Base-by-base conservation (phyloP, 2,329 filamentous ascomycete species). In the Uncinocarpus reesii region DNA sequence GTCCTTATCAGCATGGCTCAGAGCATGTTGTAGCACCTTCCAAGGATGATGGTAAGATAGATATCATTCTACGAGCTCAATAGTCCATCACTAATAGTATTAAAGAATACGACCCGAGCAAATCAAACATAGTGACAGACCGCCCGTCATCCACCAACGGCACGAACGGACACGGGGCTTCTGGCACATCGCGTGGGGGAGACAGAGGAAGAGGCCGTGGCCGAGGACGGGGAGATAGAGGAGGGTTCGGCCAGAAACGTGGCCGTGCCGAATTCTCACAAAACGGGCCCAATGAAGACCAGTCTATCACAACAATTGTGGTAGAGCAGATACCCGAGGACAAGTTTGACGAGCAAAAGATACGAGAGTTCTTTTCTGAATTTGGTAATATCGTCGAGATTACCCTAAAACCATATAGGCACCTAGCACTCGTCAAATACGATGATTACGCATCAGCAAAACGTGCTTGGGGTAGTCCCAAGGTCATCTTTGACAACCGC, bases 401-500 rank as follows among this genome's bases (percentile, higher is more conserved):
- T n/a, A 68, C 68, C 4, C 62, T 80, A 65, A 74, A 78, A 50
- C 59, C 71, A 0, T 71, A 74, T 57, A 74, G 72, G 51, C 71
- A 71, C 34, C 59, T 79, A 16, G 77, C 78, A 0, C 61, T 79
- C 31, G 67, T 81, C 54, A 77, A 72, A 49, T 81, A 71, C 55
- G 67, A 69, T 20, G 69, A 69, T 48, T 73, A 74, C 55, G 66
- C 67, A 13, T 64, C 71, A 16, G 78, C 78, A 7, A 70, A 69
- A 50, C 65, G 66, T 23, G 78, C 78, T 1, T 79, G 77, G 63
- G 69, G 74, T 15, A 79, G 75, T 51, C 78, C 78, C 0, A 80
- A 80, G 59, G 74, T 74, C 45, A 74, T 81, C 15, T 81, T 81
- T 53, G 78, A 80, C 53, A 81, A 81, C 52, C 68, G 78, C 2